Conservation (phyloP, 208 protist genomes). For the Crithidia fasciculata region DNA sequence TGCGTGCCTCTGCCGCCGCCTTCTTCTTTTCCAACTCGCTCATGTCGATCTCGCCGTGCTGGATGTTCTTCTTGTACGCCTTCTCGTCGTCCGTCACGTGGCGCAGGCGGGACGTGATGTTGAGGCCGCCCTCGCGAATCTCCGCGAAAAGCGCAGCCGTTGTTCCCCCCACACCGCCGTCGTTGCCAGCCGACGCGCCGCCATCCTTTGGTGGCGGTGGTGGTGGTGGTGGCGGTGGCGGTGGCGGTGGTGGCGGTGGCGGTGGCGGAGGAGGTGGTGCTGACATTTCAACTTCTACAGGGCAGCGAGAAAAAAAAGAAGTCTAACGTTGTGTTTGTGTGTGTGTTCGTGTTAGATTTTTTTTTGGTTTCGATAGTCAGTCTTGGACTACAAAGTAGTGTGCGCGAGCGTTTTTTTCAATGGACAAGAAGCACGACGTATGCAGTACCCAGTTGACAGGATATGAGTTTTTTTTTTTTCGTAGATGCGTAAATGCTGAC, state of each 20-base stretch:
- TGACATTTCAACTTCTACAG: not conserved
- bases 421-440: too few species aligned
- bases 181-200: not conserved
- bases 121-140: slow-evolving; percentile 68
- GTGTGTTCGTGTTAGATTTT: too few species aligned
- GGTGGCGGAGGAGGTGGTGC: slow-evolving; percentile 15
- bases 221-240: slow-evolving; percentile 23
- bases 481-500: too few species aligned
- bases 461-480: too few species aligned
- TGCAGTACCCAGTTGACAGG: too few species aligned
- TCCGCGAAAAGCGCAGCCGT: slow-evolving; percentile 74
- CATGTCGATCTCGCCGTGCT: slow-evolving; percentile 76
- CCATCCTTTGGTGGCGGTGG: slow-evolving; percentile 12
- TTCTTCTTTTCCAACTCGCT: slow-evolving; percentile 66
- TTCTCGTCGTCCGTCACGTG: slow-evolving; percentile 81
- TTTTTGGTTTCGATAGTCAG: too few species aligned
- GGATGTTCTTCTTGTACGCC: slow-evolving; percentile 75
- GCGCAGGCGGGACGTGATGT: slow-evolving; percentile 71
- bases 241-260: slow-evolving; percentile 28
- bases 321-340: not conserved
- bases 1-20: slow-evolving; percentile 47
- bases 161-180: slow-evolving; percentile 44
- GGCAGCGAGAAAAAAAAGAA: not conserved
- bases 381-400: too few species aligned
- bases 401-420: too few species aligned